A percentile compares a stretch with the other conserved stretches of the same genome.
phyloP scores from a whole-genome alignment of 768 basidiomycete species.

The Pleurotus tuoliensis region DNA sequence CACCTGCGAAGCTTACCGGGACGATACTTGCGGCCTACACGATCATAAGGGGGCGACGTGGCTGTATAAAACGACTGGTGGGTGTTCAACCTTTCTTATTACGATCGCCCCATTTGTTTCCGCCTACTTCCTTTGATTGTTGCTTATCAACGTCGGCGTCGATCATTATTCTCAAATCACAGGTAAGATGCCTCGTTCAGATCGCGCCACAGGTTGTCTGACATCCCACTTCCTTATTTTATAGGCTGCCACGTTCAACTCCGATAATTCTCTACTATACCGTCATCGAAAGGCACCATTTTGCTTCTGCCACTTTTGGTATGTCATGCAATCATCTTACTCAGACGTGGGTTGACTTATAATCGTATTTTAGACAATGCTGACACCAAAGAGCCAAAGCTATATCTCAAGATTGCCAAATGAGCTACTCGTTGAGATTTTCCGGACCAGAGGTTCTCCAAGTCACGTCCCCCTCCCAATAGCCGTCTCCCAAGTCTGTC shows the following conservation, averaged over 20 bases:
- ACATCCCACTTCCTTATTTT: not conserved
- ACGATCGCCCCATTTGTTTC: no score
- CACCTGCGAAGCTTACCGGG: not conserved
- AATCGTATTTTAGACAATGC: not conserved
- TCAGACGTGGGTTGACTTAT: not conserved
- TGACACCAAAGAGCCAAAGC: no score
- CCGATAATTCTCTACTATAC: not conserved
- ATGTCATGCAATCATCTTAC: not conserved
- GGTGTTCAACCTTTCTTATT: no score
- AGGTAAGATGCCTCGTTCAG: not conserved
- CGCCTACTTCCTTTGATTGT: no score
- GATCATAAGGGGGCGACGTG: not conserved
- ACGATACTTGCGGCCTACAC: slow-evolving; percentile 1
- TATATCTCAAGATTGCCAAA: not conserved
- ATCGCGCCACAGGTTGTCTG: not conserved
- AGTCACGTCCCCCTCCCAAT: not conserved
- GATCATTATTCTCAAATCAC: not conserved
- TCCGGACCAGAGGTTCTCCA: not conserved
- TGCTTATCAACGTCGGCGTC: not conserved
- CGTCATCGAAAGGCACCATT: not conserved
- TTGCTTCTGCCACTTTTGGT: not conserved
- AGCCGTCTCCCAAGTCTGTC: slow-evolving; percentile 1
- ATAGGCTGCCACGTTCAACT: not conserved
- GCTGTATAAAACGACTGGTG: not conserved
- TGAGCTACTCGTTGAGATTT: slow-evolving; percentile 2